Conservation (phyloP, 2,329 filamentous ascomycete species). For the Esteya vermicola region DNA sequence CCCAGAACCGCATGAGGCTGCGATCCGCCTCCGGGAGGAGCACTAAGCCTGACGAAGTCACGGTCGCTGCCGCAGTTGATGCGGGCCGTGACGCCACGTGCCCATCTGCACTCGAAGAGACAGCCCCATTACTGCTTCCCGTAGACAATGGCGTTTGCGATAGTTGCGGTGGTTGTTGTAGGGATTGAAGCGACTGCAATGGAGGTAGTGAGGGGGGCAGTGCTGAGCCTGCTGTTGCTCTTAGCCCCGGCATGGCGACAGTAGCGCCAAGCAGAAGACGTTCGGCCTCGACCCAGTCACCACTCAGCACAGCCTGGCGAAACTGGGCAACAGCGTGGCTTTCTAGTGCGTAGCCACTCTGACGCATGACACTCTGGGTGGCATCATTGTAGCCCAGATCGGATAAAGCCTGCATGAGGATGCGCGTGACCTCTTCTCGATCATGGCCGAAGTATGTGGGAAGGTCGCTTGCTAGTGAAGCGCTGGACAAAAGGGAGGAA, state of each 20-base stretch:
- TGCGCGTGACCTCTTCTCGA: slow-evolving; percentile 81
- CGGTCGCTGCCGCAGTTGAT: not conserved
- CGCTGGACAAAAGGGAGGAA: no score
- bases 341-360: slow-evolving; percentile 82
- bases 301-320: slow-evolving; percentile 62
- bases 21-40: slow-evolving; percentile 62
- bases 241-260: no score
- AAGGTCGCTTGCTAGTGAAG: not conserved
- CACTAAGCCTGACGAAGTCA: slow-evolving; percentile 40
- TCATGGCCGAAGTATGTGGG: slow-evolving; percentile 66
- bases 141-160: not conserved
- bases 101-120: not conserved
- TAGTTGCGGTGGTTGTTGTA: not conserved
- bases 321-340: slow-evolving; percentile 78
- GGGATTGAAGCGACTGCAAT: no score
- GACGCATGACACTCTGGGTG: slow-evolving; percentile 57
- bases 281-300: slow-evolving; percentile 79
- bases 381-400: slow-evolving; percentile 78
- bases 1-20: slow-evolving; percentile 70
- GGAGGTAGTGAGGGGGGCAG: no score
- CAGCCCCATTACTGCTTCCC: not conserved
- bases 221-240: no score
- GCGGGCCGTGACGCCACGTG: no score
- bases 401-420: slow-evolving; percentile 78
- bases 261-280: slow-evolving; percentile 49